Evolutionary conservation across 352 stramenopile species (phyloP).

Genomic region (Globisporangium paddicum): DNA sequence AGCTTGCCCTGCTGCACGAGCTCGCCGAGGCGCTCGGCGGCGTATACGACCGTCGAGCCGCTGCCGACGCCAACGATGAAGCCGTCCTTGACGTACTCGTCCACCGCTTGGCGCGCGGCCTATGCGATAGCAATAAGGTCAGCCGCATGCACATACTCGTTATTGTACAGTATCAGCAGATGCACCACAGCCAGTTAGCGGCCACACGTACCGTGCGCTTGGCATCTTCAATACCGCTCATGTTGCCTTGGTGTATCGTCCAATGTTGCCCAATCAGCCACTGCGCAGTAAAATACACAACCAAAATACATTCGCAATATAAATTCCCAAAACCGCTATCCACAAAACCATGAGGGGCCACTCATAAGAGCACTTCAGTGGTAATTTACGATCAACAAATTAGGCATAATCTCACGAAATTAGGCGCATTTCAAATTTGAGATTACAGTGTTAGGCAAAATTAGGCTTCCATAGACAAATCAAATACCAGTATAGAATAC

Average conservation of each 20-base stretch:
- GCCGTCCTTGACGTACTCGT: constrained; percentile 91
- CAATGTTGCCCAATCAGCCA: background rate
- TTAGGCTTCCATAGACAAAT: too few species aligned
- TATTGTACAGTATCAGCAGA: background rate
- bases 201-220: constrained; percentile 52
- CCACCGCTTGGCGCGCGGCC: constrained; percentile 83
- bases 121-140: constrained; percentile 10
- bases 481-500: too few species aligned
- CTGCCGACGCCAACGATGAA: constrained; percentile 98
- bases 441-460: too few species aligned
- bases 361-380: background rate
- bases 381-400: background rate
- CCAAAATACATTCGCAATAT: background rate
- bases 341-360: background rate
- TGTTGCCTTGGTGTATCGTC: background rate
- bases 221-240: constrained; percentile 64
- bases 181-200: background rate
- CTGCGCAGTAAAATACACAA: background rate
- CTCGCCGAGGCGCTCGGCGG: constrained; percentile 95
- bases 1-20: constrained; percentile 89
- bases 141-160: too few species aligned
- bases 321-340: background rate
- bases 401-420: too few species aligned
- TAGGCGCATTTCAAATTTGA: too few species aligned
- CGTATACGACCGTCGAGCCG: constrained; percentile 98